Conservation (phyloP, 2,329 filamentous ascomycete species). For the Fusarium poae region DNA sequence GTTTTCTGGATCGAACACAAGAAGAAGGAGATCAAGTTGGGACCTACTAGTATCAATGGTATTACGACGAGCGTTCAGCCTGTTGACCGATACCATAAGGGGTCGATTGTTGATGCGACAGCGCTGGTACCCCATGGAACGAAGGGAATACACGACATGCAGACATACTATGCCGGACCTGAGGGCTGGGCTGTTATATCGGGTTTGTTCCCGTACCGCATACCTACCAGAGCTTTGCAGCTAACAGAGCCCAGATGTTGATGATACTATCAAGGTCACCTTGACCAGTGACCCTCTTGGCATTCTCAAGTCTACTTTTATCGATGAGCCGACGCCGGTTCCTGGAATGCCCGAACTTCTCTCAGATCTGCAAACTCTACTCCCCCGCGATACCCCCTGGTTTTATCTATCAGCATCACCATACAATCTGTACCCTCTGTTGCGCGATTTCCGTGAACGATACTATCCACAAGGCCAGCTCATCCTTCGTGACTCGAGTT, state of each 20-base stretch:
- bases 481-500: constrained; percentile 85
- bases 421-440: constrained; percentile 92
- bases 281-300: constrained; percentile 83
- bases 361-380: constrained; percentile 67
- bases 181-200: constrained; percentile 89
- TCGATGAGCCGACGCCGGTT: constrained; percentile 78
- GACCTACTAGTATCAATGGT: constrained; percentile 78
- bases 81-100: constrained; percentile 63
- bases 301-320: constrained; percentile 86
- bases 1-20: constrained; percentile 74
- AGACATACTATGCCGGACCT: constrained; percentile 79
- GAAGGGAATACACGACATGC: constrained; percentile 70
- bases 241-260: constrained; percentile 73
- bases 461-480: constrained; percentile 84
- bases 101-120: constrained; percentile 60
- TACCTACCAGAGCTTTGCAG: neutral
- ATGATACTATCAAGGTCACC: constrained; percentile 96
- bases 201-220: constrained; percentile 57
- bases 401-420: constrained; percentile 96
- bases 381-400: constrained; percentile 76
- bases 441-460: constrained; percentile 77
- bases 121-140: constrained; percentile 66
- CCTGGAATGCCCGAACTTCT: constrained; percentile 90
- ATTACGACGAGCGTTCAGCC: constrained; percentile 74
- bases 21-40: constrained; percentile 65